Evolutionary conservation across 768 basidiomycete genomes (phyloP).

Genomic region (Lyophyllum shimeji): DNA sequence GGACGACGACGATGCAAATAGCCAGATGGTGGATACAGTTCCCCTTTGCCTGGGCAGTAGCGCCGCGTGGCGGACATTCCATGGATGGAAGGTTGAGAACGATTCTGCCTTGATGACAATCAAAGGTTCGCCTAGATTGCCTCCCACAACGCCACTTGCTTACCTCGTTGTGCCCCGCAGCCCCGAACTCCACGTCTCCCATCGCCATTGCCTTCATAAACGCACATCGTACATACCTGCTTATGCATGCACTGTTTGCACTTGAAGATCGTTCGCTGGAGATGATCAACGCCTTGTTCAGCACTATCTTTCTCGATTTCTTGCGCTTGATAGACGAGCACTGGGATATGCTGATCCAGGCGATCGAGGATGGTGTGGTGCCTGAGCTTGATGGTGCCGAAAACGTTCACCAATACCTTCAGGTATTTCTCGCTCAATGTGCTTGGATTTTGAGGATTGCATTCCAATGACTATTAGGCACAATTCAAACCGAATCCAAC

Average conservation of each 20-base stretch:
- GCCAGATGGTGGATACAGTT: neutral
- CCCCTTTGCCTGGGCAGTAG: constrained; percentile 8
- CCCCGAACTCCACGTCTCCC: constrained; percentile 4
- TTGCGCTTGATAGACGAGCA: constrained; percentile 8
- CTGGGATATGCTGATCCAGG: constrained; percentile 7
- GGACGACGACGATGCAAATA: neutral
- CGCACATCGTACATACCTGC: constrained; percentile 4
- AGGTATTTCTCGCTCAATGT: neutral
- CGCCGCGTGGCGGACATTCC: neutral
- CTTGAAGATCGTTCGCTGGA: constrained; percentile 4
- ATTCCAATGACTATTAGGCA: neutral
- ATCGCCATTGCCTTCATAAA: constrained; percentile 8
- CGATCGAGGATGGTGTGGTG: constrained; percentile 4
- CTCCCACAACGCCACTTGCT: neutral
- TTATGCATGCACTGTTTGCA: constrained; percentile 10
- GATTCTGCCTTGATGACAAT: constrained; percentile 1
- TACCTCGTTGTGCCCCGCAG: neutral
- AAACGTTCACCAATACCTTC: neutral
- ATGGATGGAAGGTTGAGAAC: constrained; percentile 3
- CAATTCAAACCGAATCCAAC: constrained; percentile 5
- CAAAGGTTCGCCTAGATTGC: neutral
- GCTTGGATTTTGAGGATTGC: neutral
- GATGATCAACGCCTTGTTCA: constrained; percentile 7
- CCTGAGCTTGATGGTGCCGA: constrained; percentile 6
- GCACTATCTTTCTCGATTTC: constrained; percentile 7